Base-by-base conservation (phyloP, 2,329 filamentous ascomycete genomes). In the Botrytis byssoidea region DNA sequence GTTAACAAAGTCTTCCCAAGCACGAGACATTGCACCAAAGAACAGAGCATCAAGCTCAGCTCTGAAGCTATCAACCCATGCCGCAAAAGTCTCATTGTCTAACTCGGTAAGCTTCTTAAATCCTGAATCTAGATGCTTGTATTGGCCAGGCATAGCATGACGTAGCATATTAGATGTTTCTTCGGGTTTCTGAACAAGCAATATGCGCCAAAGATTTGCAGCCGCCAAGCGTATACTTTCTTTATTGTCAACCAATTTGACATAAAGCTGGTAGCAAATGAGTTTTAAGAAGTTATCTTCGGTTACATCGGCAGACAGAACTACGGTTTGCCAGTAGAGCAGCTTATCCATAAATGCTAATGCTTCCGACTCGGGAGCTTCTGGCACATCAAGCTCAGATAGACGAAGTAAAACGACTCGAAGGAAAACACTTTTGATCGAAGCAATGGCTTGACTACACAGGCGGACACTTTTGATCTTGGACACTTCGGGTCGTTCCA, bases 291-390 rank as follows among this genome's bases (percentile, higher is more conserved):
- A 93, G 16, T 93, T 91, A n/a, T 93, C 89, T 63, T 97, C 94
- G 10, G 88, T 86, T 4, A 93, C 92, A 25, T 96, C 89, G 6
- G 91, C 90, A 3, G 91, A 91, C 25, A 99, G 85, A 25, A 99
- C 90, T 29, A 97, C 93, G 32, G 93, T 94, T 81, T 98, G 96
- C 96, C 96, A 99, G 82, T 98, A 98, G 0, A 93, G 90, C 78
- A 99, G 89, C 80, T 94, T 95, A 74, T 93, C 88, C 82, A 99
- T 88, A 74, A 97, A 94, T 0, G 87, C 85, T 40, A 92, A 87
- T 0, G 90, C 89, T 66, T 93, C 90, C 10, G 83, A 81, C 73
- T 92, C 88, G 4, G 87, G 84, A 2, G 85, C 86, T 71, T 89
- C 85, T 1, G 87, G 83, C 48, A 92, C 91, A 68, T 97, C 93